Evolutionary conservation across 768 basidiomycete genomes (phyloP), one percentile per base, ranked within the genome.

Genomic region (Ramaria rubella): DNA sequence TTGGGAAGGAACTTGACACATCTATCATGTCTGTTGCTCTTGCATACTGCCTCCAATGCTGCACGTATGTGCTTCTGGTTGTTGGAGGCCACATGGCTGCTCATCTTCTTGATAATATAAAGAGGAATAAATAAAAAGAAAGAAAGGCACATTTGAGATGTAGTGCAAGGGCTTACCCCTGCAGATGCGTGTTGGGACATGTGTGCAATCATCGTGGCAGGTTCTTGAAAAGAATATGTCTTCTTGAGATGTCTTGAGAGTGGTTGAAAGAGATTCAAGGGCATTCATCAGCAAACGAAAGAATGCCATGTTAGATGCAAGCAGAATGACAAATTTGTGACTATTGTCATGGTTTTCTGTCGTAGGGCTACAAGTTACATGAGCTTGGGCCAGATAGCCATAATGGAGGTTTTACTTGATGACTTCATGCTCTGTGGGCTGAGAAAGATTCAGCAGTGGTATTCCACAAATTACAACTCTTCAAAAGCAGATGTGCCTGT

Each of bases 241-340:
- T 27, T 50, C 27, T 19, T 27, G 43, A 7, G 26, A 48, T 23
- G 27, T 42, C 21, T 7, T 36, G 7, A 57, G 29, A 24, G 55
- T 30, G 17, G 23, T 9, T n/a, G 55, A 29, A 14, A 48, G 23
- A 11, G 44, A 31, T 5, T 42, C 26, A 9, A 78, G 64, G 5
- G 75, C 74, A 15, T 69, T 64, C 1, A 79, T 79, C 49, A 96
- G 78, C 26, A 90, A 77, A 21, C 81, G 76, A 68, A 92, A 89
- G 73, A 97, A 96, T 2, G 81, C 81, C 12, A 80, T 74, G 64
- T 94, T 91, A 31, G 88, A 83, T n/a, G 78, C 75, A 5, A 96
- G 80, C 2, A 89, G 86, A 33, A 95, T 85, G 51, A 90, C 76
- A 6, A 92, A 66, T 63, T 93, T 86, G 7, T 71, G 63, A 15